Base-by-base conservation (phyloP, 2,329 filamentous ascomycete species). In the Dryadomyces sulphureus region DNA sequence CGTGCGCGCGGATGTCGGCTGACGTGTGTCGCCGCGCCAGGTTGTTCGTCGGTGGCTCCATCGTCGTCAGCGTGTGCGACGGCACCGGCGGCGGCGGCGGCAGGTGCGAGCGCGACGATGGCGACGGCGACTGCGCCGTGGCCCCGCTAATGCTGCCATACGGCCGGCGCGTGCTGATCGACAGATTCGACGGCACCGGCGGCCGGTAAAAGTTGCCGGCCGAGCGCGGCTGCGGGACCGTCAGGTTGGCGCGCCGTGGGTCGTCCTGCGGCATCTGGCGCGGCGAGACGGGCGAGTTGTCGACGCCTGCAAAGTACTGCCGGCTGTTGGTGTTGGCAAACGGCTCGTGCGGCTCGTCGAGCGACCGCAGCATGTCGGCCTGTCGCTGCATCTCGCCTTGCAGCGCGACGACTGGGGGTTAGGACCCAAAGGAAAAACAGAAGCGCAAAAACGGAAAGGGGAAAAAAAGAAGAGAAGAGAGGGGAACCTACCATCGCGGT, bases 1-100 rank as follows among this genome's bases (percentile, higher is more conserved):
- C 86, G 59, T 88, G 83, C 55, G 89, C 82, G 45, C 92, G 81
- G 54, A 98, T 96, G 60, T 98, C 92, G 48, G 92, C 92, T 35
- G 89, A 90, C 2, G 92, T 98, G 63, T 98, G 92, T 50, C 90
- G 78, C 52, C 90, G 80, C 39, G 79, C 76, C 41, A 94, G 70
- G 55, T 79, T 88, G 47, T 77, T 74, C 32, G 80, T 77, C 30
- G 77, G 74, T 22, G 74, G 70, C 54, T 79, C 71, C 27, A 77
- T 70, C 63, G 70, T 51, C 70, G 71, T 43, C 45, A 62, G 45
- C 12, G 57, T 57, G 63, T 69, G 61, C 57, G 69, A 62, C 17
- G 40, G 43, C 8, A 48, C 60, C 58, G 66, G 62, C 12, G 64
- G 65, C 47, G 80, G 79, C n/a, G 78, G 76, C 14, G 79, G 76